Evolutionary conservation across 2,329 filamentous ascomycete genomes (phyloP).

Genomic region (Fusarium phyllophilum): DNA sequence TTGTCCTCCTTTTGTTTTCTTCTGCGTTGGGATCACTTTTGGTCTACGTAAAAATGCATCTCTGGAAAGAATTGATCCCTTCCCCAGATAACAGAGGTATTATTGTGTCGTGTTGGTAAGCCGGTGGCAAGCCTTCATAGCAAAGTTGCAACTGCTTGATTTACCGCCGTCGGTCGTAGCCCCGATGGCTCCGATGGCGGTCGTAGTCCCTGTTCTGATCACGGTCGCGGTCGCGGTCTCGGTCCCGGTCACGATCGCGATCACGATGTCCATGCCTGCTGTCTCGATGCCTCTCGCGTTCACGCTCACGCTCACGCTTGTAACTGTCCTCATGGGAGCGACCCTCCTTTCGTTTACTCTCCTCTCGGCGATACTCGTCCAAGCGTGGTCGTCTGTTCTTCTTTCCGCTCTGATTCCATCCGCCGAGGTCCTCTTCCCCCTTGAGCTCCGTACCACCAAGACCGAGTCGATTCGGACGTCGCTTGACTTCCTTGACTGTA

Average conservation of each 20-base stretch:
- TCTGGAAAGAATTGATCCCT: not conserved
- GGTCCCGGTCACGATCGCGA: conserved; percentile 27
- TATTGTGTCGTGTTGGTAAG: not conserved
- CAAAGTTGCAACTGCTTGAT: not conserved
- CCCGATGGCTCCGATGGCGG: conserved; percentile 39
- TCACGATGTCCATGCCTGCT: conserved; percentile 49
- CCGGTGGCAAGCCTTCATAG: not conserved
- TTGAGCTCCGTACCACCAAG: conserved; percentile 88
- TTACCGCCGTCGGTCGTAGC: conserved; percentile 39
- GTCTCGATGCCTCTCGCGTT: conserved; percentile 53
- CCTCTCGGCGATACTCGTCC: conserved; percentile 60
- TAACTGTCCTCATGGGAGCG: conserved; percentile 57
- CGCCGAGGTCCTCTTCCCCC: conserved; percentile 76
- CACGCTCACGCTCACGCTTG: conserved; percentile 56
- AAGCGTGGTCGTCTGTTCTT: conserved; percentile 57
- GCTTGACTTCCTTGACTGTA: conserved; percentile 70
- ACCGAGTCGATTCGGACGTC: conserved; percentile 83
- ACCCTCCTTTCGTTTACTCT: conserved; percentile 57
- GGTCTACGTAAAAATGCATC: conserved; percentile 16
- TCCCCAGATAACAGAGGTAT: not conserved
- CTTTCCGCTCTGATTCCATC: conserved; percentile 78
- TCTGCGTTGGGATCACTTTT: not conserved
- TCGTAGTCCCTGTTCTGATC: conserved; percentile 35
- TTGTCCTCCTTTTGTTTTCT: not conserved
- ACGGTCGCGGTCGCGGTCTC: not conserved